A percentile compares a stretch with the other conserved stretches of the same genome.
These are phyloP conservation scores for Mycena latifolia DNA, from an alignment of 768 basidiomycete species.

Conservation along the genomic window DNA sequence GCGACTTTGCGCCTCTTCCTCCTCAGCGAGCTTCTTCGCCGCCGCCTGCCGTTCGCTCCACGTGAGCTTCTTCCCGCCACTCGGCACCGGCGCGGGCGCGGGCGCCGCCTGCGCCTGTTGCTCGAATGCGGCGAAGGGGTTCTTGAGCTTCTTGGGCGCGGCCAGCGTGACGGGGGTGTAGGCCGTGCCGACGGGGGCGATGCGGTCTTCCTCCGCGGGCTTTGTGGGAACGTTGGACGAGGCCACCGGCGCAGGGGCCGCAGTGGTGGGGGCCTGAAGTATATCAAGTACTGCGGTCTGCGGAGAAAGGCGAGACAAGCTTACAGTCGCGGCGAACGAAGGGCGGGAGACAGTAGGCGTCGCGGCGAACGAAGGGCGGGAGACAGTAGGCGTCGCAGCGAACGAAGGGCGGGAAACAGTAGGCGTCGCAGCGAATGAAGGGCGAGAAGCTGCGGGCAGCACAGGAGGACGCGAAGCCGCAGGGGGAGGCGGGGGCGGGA, in stretches of 20 bases:
- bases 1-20: conserved; percentile 78
- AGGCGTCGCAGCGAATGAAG: conserved; percentile 46
- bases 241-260: conserved; percentile 49
- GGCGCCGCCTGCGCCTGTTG: conserved; percentile 56
- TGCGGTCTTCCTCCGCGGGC: conserved; percentile 83
- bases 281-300: conserved; percentile 1
- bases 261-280: conserved; percentile 32
- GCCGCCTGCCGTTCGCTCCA: conserved; percentile 95
- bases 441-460: conserved; percentile 50
- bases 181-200: conserved; percentile 87
- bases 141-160: conserved; percentile 89
- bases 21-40: conserved; percentile 89
- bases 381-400: conserved; percentile 46
- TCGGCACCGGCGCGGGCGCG: conserved; percentile 38
- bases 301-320: conserved; percentile 7
- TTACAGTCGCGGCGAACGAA: conserved; percentile 52
- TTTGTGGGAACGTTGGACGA: conserved; percentile 70
- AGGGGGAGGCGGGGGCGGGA: conserved; percentile 35
- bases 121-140: conserved; percentile 79
- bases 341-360: conserved; percentile 58
- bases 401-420: conserved; percentile 57
- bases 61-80: conserved; percentile 82
- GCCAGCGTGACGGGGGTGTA: conserved; percentile 91
- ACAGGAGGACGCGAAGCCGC: no score
- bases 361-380: conserved; percentile 59